Evolutionary conservation across 768 basidiomycete species (phyloP), one percentile per base, ranked within the genome.

Genomic region (Mycena vitilis): DNA sequence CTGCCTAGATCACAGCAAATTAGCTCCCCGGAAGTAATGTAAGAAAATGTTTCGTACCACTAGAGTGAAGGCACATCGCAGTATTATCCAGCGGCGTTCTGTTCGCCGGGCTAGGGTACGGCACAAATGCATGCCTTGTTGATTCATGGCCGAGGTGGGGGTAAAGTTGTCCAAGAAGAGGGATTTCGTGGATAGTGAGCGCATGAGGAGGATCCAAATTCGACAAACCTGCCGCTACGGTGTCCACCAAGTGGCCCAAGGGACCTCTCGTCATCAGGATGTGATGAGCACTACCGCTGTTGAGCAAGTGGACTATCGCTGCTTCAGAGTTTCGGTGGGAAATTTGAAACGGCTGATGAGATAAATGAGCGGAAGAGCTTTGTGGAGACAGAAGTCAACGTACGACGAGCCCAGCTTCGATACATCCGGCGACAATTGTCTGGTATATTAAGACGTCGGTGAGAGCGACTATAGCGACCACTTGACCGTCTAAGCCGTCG

Each of bases 31-130:
- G n/a, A n/a, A n/a, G n/a, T n/a, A n/a, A n/a, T n/a, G n/a, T n/a
- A n/a, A n/a, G n/a, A n/a, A n/a, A n/a, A n/a, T n/a, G n/a, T n/a
- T n/a, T n/a, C n/a, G n/a, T n/a, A 73, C 40, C 55, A 12, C 69
- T 80, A 74, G 63, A 79, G 75, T 87, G 84, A 0, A 85, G 75
- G 60, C 83, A 87, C 10, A 81, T 42, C 38, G 78, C 60, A 16
- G 78, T 56, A 54, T 79, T 72, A 56, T 74, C 65, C 34, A 79
- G 57, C 51, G 72, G 23, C 52, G 67, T 65, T 18, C 61, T 62
- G 0, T 58, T 45, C 1, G 49, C 23, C 13, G 74, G 69, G 30
- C 49, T 60, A 10, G 77, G 78, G 52, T 81, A 82, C 10, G 75
- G 67, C 10, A 67, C 49, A 60, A 81, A 82, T 8, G 74, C 59